These are phyloP conservation scores for Sindora glabra DNA, from an alignment of 306 rosid genomes.

Conservation along the genomic window DNA sequence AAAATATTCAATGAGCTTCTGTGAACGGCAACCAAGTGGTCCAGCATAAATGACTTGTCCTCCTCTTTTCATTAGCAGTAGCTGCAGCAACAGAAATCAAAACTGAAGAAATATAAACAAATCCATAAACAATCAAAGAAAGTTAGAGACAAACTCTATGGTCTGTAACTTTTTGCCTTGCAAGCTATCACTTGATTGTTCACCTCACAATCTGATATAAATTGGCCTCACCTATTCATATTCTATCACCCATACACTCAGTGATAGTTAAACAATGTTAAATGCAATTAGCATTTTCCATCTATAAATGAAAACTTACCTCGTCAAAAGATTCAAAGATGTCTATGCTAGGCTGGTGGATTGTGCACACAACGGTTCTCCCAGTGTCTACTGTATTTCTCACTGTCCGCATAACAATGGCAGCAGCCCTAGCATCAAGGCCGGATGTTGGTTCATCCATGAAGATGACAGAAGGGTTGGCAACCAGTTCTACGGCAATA, in stretches of 20 bases:
- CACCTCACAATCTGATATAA: too few relatives aligned
- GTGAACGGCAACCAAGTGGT: slow-evolving; percentile 38
- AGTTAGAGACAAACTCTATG: too few relatives aligned
- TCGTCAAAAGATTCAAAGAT: slow-evolving; percentile 36
- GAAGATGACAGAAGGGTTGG: slow-evolving; percentile 33
- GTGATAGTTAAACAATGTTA: too few relatives aligned
- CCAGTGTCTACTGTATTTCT: slow-evolving; percentile 25
- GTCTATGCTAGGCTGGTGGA: slow-evolving; percentile 39
- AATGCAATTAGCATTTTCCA: too few relatives aligned
- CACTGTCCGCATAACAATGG: slow-evolving; percentile 30
- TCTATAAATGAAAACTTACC: too few relatives aligned
- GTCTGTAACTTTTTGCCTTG: too few relatives aligned
- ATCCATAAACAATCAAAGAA: too few relatives aligned
- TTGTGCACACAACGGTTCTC: slow-evolving; percentile 29
- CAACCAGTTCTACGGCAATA: slow-evolving; percentile 51
- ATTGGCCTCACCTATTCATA: too few relatives aligned
- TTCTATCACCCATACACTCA: too few relatives aligned
- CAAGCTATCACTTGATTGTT: too few relatives aligned
- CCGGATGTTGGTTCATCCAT: slow-evolving; percentile 42
- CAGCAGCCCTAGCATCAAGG: slow-evolving; percentile 35
- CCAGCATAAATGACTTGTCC: slow-evolving; percentile 50
- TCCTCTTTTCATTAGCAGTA: slow-evolving; percentile 48
- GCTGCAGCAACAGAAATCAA: slow-evolving; percentile 14
- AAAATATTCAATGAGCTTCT: slow-evolving; percentile 37
- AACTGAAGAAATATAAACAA: neutral